Base-by-base conservation (phyloP, 768 basidiomycete species). In the Roridomyces roridus region DNA sequence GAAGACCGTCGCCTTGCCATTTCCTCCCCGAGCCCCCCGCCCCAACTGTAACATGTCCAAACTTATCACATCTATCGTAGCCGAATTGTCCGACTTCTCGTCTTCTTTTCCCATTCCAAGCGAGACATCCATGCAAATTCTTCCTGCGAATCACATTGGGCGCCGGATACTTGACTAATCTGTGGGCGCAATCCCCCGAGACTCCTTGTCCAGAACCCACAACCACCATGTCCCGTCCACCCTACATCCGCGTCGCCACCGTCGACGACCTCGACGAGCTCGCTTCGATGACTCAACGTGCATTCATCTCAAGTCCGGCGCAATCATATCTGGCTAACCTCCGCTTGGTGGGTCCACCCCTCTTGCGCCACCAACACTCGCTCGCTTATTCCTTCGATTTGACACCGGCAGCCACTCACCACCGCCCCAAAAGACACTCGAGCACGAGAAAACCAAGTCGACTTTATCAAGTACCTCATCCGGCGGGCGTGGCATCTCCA, bases 111-210 rank as follows among this genome's bases (percentile, higher is more conserved):
- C n/a, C n/a, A n/a, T n/a, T n/a, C n/a, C 46, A 42, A 21, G 36
- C n/a, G 35, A 44, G 31, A 17, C 2, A 21, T 34, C 10, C 3
- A 21, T 24, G n/a, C 46, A 48, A 46, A 12, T 46, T 37, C 55
- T 44, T 59, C 67, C 40, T 67, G 62, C 41, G 29, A 31, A 31
- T 31, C 29, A 31, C 29, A 31, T 31, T 31, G 29, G 29, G 7
- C 7, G 7, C 14, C 14, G 14, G 14, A 31, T 31, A 14, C 14
- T 31, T 31, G 29, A 31, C 29, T 31, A 31, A 31, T 31, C 29
- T 31, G 29, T 31, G 29, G 29, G 29, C 29, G 29, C 29, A n/a
- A n/a, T n/a, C n/a, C n/a, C n/a, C n/a, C n/a, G n/a, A n/a, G 29
- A 31, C 29, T 31, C 29, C 14, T 14, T 6, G 14, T 14, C 17